Base-by-base conservation (phyloP, 495 filamentous ascomycete species). In the Apiosordaria backusii region DNA sequence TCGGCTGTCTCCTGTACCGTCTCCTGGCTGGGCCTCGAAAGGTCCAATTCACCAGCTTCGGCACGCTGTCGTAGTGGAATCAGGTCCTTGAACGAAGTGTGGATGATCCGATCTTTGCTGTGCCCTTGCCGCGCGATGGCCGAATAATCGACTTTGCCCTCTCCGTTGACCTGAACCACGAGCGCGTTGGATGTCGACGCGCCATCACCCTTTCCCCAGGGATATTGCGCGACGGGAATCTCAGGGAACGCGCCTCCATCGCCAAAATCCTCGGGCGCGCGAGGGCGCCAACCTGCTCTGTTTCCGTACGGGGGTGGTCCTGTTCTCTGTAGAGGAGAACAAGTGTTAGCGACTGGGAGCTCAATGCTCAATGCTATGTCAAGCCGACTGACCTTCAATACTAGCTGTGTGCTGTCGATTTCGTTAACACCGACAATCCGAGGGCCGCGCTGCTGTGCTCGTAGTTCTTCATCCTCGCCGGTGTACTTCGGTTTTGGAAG, bases 211-310 rank as follows among this genome's bases (percentile, higher is more conserved):
- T 90, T 86, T 45, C 95, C 96, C 93, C 97, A 88, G 54, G 94
- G 94, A 74, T 99, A 99, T 71, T 99, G 95, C 25, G 94, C 95
- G 57, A 98, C 86, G 24, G 90, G 88, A 55, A 99, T 89, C 76
- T 99, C 95, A 40, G 95, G 93, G 77, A 98, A 99, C 59, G 94
- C 93, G 71, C 95, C 95, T 65, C 95, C 95, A 82, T 98, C 93
- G 71, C 91, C 93, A 79, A 91, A 98, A 78, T 98, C 96, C 77
- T 97, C 93, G 67, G 87, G 82, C 13, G 83, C 84, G 67, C 92
- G 87, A 19, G 93, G 93, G 66, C 93, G 88, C 93, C 93, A 97
- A 85, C 89, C 88, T 75, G 88, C 75, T 67, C 93, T 89, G 69
- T 93, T 87, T 40, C 88, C 88, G 73, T 97, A 96, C 2, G 93